Base-by-base conservation (phyloP, 257 asterid genomes). In the Penstemon barbatus region DNA sequence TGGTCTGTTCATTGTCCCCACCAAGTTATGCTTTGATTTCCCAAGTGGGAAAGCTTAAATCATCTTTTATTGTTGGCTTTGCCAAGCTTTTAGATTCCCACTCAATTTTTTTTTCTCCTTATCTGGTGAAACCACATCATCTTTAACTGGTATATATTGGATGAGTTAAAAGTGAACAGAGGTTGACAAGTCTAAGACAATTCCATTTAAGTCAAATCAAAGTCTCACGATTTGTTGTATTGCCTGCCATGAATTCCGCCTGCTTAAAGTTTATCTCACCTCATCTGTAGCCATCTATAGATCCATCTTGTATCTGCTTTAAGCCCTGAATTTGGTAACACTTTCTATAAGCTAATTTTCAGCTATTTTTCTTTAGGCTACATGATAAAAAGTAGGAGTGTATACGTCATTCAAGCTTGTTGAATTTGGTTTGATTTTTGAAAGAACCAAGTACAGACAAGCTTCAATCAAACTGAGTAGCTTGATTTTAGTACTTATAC, bases 1-100 rank as follows among this genome's bases (percentile, higher is more conserved):
- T 43, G 59, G 66, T 79, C 61, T 68, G 72, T 73, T 78, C 65
- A 67, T 52, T 68, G 84, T 62, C 79, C 91, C 86, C 79, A 71
- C 87, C 67, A 37, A 45, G 77, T 80, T 78, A 63, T 77, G 79
- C 69, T 74, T 71, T 56, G 68, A 66, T 63, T 68, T 75, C 60
- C 6, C 49, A 70, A 76, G 76, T 64, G 73, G 66, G 65, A 77
- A 77, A 56, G 70, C 74, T 78, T 72, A 56, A 49, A 55, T 79
- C 84, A 84, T 55, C 65, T 64, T 65, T 73, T 58, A 65, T 80
- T 67, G 56, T 71, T 66, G 77, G 61, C 68, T 39, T 50, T 66
- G 65, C 68, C 72, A 54, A 64, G 77, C 65, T 74, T 63, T 72
- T 67, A 65, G 71, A 76, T 79, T 74, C 64, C 78, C 76, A 71